Base-by-base conservation (phyloP, 1,284 basidiomycete genomes). In the Cystobasidium pallidum region DNA sequence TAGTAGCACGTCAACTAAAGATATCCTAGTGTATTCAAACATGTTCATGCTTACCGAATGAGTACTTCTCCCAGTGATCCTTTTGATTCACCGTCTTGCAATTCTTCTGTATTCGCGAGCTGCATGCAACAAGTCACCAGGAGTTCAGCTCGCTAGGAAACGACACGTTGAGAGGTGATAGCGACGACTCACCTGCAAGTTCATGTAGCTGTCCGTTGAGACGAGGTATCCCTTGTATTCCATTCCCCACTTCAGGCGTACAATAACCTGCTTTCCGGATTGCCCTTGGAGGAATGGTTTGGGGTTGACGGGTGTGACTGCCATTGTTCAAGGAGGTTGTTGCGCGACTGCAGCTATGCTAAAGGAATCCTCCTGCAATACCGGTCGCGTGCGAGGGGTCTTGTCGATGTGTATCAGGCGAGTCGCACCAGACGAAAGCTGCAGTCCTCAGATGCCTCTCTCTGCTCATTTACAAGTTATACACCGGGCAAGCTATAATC, bases 201-300 rank as follows among this genome's bases (percentile, higher is more conserved):
- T 99, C 94, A 99, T 98, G 84, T 97, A 99, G 34, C 92, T 92
- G 82, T 99, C 96, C 4, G 95, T 97, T 80, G 92, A 95, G 76
- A 99, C 95, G 74, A 99, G 86, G 84, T 95, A 99, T 59, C 96
- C 95, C 84, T 94, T 97, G 86, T 99, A 99, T 82, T 98, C 94
- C 75, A 98, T 86, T 75, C 96, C 96, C 96, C 96, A 99, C 85
- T 99, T 99, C 80, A 99, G 87, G 74, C 89, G 87, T 73, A 99
- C 94, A 51, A 74, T 90, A 62, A 98, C 92, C 55, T 91, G 90
- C 86, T 99, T 98, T 78, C 96, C 96, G 30, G 95, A 98, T 78
- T 98, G 88, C 82, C 96, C 92, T 83, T 98, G 93, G 79, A 99
- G 87, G 84, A 99, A 99, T 8, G 96, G 96, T 84, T 98, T 98